phyloP scores from a whole-genome alignment of 495 filamentous ascomycete genomes.

The Aspergillus mulundensis region DNA sequence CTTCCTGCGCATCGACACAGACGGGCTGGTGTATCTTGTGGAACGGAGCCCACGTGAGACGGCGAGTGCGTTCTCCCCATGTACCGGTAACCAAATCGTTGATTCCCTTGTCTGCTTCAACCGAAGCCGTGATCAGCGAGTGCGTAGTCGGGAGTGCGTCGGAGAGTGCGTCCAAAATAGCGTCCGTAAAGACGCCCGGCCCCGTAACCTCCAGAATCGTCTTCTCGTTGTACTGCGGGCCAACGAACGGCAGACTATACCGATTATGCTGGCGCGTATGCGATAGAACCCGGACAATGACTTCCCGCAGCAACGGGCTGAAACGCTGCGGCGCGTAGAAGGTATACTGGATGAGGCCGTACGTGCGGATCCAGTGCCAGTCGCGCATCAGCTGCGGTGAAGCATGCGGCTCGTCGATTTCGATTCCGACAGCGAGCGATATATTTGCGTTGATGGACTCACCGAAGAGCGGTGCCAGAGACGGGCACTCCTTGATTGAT shows the following conservation, averaged over 20 bases:
- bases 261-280: conserved; percentile 28
- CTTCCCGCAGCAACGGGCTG: conserved; percentile 34
- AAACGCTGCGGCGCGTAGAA: conserved; percentile 39
- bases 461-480: conserved; percentile 22
- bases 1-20: conserved; percentile 30
- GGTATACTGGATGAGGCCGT: conserved; percentile 40
- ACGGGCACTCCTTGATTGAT: conserved; percentile 30
- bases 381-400: conserved; percentile 29
- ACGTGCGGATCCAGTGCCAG: conserved; percentile 40
- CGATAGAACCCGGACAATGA: conserved; percentile 35
- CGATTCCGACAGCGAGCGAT: conserved; percentile 37
- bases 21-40: conserved; percentile 26
- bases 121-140: conserved; percentile 24
- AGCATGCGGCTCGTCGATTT: conserved; percentile 41
- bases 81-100: conserved; percentile 20
- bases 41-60: conserved; percentile 45
- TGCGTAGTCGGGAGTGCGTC: conserved; percentile 30
- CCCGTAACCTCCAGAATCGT: conserved; percentile 36
- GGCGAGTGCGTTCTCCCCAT: conserved; percentile 13
- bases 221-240: conserved; percentile 25
- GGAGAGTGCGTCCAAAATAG: conserved; percentile 35
- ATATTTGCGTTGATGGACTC: conserved; percentile 19
- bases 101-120: conserved; percentile 24
- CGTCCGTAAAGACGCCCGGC: conserved; percentile 39
- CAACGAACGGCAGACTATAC: conserved; percentile 10